Evolutionary conservation across 208 protist species (phyloP).

Genomic region (Leishmania aethiopica): DNA sequence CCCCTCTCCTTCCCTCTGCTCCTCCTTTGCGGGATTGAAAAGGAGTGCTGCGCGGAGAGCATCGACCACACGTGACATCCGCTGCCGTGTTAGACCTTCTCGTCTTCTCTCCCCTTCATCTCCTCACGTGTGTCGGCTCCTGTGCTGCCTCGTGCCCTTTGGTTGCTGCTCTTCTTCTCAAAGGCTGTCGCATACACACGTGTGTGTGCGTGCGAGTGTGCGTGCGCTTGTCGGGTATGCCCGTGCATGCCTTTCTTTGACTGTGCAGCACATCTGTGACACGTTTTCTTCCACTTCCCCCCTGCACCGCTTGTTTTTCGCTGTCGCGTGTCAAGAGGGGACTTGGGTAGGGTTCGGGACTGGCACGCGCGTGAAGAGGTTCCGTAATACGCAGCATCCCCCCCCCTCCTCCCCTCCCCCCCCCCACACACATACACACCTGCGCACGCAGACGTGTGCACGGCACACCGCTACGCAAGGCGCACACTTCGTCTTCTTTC

Average conservation of each 20-base stretch:
- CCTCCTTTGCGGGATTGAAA: not conserved
- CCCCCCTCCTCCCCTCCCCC: too few species aligned
- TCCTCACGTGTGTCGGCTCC: not conserved
- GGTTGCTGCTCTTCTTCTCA: not conserved
- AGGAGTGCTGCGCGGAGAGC: too few species aligned
- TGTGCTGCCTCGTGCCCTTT: not conserved
- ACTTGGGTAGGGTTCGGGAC: not conserved
- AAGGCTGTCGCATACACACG: not conserved
- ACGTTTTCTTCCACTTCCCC: not conserved
- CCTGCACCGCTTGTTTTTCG: not conserved
- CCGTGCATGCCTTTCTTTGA: not conserved
- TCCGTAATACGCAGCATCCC: not conserved
- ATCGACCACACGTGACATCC: not conserved
- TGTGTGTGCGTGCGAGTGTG: too few species aligned
- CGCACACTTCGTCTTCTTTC: not conserved
- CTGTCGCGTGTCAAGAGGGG: not conserved
- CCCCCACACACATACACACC: not conserved
- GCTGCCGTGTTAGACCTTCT: not conserved
- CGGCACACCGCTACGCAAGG: not conserved
- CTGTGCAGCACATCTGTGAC: not conserved
- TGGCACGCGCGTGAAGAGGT: not conserved
- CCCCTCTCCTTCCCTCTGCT: too few species aligned
- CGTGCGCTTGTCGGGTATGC: not conserved
- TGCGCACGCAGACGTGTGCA: not conserved
- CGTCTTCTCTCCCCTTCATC: not conserved